Evolutionary conservation across 2,329 filamentous ascomycete genomes (phyloP).

Genomic region (Lachnellula hyalina): DNA sequence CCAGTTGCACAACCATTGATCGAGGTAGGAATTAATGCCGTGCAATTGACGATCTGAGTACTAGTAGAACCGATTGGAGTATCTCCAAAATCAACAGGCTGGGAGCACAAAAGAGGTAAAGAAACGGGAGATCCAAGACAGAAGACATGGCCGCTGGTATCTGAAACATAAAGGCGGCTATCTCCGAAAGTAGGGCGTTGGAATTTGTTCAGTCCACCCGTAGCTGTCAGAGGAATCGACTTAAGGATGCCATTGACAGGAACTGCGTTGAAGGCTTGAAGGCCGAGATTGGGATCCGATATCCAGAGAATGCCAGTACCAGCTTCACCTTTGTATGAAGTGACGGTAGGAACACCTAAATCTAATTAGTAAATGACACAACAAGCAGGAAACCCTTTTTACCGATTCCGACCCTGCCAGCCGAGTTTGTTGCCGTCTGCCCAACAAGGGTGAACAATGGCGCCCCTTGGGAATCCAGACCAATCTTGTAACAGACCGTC

Average conservation of each 20-base stretch:
- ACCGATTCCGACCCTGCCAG: constrained; percentile 30
- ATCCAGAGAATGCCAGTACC: constrained; percentile 39
- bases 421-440: constrained; percentile 21
- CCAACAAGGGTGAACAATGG: constrained; percentile 34
- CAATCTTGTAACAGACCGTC: constrained; percentile 32
- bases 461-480: constrained; percentile 27
- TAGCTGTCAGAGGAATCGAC: constrained; percentile 33
- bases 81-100: constrained; percentile 36
- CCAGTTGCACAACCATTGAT: constrained; percentile 35
- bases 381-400: neutral
- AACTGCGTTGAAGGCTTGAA: constrained; percentile 37
- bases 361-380: neutral
- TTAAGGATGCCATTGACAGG: constrained; percentile 34
- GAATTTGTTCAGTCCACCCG: constrained; percentile 37
- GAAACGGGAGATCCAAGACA: constrained; percentile 38
- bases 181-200: constrained; percentile 37
- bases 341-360: constrained; percentile 32
- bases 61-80: constrained; percentile 32
- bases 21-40: constrained; percentile 34
- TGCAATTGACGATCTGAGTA: constrained; percentile 33
- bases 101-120: constrained; percentile 36
- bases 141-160: constrained; percentile 30
- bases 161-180: constrained; percentile 36
- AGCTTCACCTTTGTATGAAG: constrained; percentile 33
- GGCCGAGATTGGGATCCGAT: constrained; percentile 34